Evolutionary conservation across 495 filamentous ascomycete species (phyloP).

Genomic region (Astrothelium macrocarpum): DNA sequence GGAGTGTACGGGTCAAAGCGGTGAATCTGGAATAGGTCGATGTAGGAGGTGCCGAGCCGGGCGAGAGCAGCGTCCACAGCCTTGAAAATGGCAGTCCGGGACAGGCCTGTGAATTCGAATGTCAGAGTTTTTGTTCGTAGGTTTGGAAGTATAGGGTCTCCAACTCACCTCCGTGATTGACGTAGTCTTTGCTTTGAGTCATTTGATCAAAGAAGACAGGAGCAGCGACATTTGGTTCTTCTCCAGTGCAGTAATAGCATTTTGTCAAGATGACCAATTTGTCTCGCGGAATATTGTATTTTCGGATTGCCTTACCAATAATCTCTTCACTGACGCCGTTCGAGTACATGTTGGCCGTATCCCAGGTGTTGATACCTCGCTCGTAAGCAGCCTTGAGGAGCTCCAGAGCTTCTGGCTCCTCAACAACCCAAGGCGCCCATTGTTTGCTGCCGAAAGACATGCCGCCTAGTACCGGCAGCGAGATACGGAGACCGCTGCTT

Average conservation of each 20-base stretch:
- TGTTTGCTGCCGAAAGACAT: slow-evolving; percentile 22
- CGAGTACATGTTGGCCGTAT: slow-evolving; percentile 33
- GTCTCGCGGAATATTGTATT: slow-evolving; percentile 36
- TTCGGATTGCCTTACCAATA: slow-evolving; percentile 39
- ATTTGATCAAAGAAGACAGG: slow-evolving; percentile 20
- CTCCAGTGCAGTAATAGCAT: slow-evolving; percentile 34
- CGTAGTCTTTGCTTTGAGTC: slow-evolving; percentile 36
- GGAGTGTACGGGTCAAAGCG: slow-evolving; percentile 21
- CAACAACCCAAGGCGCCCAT: not conserved
- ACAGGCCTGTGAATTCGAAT: slow-evolving; percentile 14
- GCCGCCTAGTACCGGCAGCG: slow-evolving; percentile 39
- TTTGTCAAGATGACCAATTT: slow-evolving; percentile 40
- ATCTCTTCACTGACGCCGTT: slow-evolving; percentile 37
- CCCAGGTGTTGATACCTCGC: slow-evolving; percentile 35
- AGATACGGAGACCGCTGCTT: slow-evolving; percentile 38
- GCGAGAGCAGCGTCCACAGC: slow-evolving; percentile 22
- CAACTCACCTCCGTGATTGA: slow-evolving; percentile 32
- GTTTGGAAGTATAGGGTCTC: not conserved
- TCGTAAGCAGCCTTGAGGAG: slow-evolving; percentile 35
- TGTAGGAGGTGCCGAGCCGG: slow-evolving; percentile 24
- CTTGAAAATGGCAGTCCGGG: slow-evolving; percentile 27
- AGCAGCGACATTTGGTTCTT: slow-evolving; percentile 26
- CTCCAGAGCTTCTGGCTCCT: slow-evolving; percentile 3
- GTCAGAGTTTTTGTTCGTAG: not conserved
- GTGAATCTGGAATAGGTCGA: slow-evolving; percentile 32